phyloP scores from a whole-genome alignment of 305 asterid species.

The Rubia tinctorum region DNA sequence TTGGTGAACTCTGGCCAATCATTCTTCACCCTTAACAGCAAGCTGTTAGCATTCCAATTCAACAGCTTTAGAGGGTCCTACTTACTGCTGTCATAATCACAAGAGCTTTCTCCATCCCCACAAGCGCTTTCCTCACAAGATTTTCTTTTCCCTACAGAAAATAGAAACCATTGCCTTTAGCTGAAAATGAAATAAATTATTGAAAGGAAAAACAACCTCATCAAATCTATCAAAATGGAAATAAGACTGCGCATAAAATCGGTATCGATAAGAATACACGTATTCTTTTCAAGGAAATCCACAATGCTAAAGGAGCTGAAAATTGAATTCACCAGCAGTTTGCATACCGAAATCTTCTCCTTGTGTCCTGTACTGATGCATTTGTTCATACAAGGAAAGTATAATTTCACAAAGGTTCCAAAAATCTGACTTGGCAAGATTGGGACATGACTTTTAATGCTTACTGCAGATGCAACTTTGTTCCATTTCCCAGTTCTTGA shows the following conservation, averaged over 20 bases:
- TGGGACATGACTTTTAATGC: slow-evolving; percentile 21
- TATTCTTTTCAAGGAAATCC: background rate
- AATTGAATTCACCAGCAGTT: slow-evolving; percentile 1
- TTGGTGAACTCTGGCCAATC: slow-evolving; percentile 67
- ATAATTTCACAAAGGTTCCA: slow-evolving; percentile 42
- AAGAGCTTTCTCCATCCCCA: slow-evolving; percentile 24
- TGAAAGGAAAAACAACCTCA: background rate
- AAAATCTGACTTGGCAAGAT: slow-evolving; percentile 50
- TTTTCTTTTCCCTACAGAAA: slow-evolving; percentile 36
- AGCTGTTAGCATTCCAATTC: slow-evolving; percentile 93
- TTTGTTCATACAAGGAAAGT: slow-evolving; percentile 55
- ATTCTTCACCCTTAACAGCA: slow-evolving; percentile 75
- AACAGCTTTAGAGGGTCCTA: slow-evolving; percentile 71
- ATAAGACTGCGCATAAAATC: background rate
- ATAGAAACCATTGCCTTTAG: slow-evolving; percentile 15
- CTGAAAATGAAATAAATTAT: slow-evolving; percentile 22
- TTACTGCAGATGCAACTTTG: slow-evolving; percentile 47
- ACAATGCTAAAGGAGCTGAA: slow-evolving; percentile 4
- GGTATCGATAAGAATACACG: background rate
- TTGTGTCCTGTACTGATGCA: slow-evolving; percentile 40
- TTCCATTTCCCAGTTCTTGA: slow-evolving; percentile 60
- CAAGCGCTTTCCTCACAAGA: no score
- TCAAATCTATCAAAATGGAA: background rate
- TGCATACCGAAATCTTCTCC: slow-evolving; percentile 28
- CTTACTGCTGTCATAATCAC: slow-evolving; percentile 23